Base-by-base conservation (phyloP, 768 basidiomycete species). In the Rhodotorula taiwanensis region DNA sequence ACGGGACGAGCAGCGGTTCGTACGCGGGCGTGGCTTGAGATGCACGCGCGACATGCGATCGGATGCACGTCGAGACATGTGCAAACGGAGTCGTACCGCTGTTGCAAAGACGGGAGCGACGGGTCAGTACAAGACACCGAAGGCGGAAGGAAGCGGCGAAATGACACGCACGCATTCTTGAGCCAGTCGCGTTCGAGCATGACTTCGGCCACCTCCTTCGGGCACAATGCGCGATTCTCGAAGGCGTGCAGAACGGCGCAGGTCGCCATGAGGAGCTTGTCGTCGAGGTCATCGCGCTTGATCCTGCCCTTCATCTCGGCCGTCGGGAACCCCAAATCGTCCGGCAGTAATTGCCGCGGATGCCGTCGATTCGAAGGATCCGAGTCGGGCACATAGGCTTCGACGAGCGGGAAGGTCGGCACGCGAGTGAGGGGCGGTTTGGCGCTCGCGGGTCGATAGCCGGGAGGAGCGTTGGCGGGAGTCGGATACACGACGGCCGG, bases 131-230 rank as follows among this genome's bases (percentile, higher is more conserved):
- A 27, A 42, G 20, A 33, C 27, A 2, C 5, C 15, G 31, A 5
- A 5, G 21, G 30, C 7, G 31, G 7, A 15, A 53, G 25, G 28
- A n/a, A 2, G 31, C 3, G n/a, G n/a, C n/a, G n/a, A n/a, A n/a
- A n/a, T 4, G 2, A 23, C 18, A 70, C 72, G 59, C 43, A 72
- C 70, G 60, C 68, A 42, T 67, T 67, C 61, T 64, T 66, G 14
- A 64, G 54, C 72, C 72, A 73, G 7, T 60, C 64, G 23, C 60
- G 58, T 50, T 67, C 62, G 52, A 67, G 64, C 59, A 68, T 67
- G 53, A 71, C 64, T 41, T 66, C 60, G 9, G 69, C 72, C 10
- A 73, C 64, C 57, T 73, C 72, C 51, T 73, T 73, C 11, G 72
- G 72, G 25, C 68, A 68, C 34, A 73, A 50, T 4, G 72, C 72